phyloP scores from a whole-genome alignment of 2,329 filamentous ascomycete species.

The Aspergillus piperis region DNA sequence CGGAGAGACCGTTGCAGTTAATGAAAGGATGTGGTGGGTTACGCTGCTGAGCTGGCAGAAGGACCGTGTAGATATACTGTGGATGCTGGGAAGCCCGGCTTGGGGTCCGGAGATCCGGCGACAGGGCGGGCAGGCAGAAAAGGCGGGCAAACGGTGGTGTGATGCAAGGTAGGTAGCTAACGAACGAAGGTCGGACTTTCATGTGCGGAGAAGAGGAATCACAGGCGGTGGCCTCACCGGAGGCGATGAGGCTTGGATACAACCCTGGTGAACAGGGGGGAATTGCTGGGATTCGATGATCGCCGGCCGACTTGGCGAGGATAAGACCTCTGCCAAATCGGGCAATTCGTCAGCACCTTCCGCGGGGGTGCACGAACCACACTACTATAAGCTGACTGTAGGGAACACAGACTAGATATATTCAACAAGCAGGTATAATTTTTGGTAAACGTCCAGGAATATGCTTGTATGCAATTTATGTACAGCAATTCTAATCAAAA shows the following conservation, averaged over 20 bases:
- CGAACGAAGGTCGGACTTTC: neutral
- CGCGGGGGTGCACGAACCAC: neutral
- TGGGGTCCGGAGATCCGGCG: neutral
- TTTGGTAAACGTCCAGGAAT: neutral
- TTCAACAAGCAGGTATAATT: no score
- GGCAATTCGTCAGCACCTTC: conserved; percentile 18
- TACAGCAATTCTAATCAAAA: conserved; percentile 5
- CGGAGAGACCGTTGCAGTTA: neutral
- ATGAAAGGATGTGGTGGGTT: neutral
- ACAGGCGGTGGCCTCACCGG: neutral
- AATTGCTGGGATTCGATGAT: conserved; percentile 11
- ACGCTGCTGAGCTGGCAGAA: neutral
- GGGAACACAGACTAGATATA: neutral
- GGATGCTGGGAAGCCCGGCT: neutral
- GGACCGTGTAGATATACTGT: neutral
- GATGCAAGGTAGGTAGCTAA: neutral
- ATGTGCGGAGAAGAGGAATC: neutral
- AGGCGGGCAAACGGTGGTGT: neutral
- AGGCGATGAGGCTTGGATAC: neutral
- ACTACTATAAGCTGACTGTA: neutral
- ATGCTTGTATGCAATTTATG: conserved; percentile 1
- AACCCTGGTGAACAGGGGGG: neutral
- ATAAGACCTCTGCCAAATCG: conserved; percentile 12
- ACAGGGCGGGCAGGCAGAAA: neutral
- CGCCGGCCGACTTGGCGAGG: neutral